Base-by-base conservation (phyloP, 352 stramenopile species). In the Globisporangium nagaii region DNA sequence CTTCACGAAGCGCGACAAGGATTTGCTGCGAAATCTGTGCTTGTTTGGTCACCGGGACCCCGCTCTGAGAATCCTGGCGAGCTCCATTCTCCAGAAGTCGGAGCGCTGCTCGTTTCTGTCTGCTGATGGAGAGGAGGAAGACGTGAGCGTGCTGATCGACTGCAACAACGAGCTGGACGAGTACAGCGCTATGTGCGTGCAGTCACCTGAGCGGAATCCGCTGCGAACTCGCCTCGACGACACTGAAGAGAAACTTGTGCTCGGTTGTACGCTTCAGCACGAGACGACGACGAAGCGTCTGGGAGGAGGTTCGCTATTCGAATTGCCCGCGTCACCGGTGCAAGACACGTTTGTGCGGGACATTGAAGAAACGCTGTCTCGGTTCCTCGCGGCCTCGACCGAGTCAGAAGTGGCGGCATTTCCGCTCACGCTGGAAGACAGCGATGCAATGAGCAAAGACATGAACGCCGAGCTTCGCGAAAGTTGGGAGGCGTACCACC, bases 401-500 rank as follows among this genome's bases (percentile, higher is more conserved):
- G 19, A 28, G n/a, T 19, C 12, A 10, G 20, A 9, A 30, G 4
- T n/a, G 12, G 7, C 40, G 11, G 7, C n/a, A 11, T 50, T 86
- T 5, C 70, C 70, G 10, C 40, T 86, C 17, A 45, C 50, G 6
- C 51, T 19, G 6, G 37, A 34, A 8, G 57, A 56, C 25, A 54
- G 12, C 2, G 72, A 81, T 46, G 52, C 43, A 0, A 71, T 79
- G 59, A 56, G 72, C 4, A 58, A 47, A 17, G 46, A 32, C 0
- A 80, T 88, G 71, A 47, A 76, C 22, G 34, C 46, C 1, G 71
- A 80, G 30, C 30, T 88, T 4, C 48, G 65, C 54, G 22, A 60
- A 0, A 88, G 70, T 39, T 88, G 74, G 72, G n/a, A 61, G 1
- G 59, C 55, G 9, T 70, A 76, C 27, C 65, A 82, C 32, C 39